Evolutionary conservation across 2,329 filamentous ascomycete species (phyloP).

Genomic region (Periconia sp.): DNA sequence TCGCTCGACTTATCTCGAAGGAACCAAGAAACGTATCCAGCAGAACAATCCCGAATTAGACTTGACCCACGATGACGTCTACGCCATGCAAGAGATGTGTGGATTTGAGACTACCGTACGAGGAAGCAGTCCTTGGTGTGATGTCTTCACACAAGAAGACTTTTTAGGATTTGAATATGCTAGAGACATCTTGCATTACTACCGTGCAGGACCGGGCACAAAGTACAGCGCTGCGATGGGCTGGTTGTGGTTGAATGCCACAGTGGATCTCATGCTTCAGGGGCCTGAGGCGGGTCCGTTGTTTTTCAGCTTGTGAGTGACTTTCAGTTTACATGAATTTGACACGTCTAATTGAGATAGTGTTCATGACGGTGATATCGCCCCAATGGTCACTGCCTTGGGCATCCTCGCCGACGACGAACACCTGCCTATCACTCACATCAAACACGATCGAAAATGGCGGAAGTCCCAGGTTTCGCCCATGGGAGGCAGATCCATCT

Average conservation of each 20-base stretch:
- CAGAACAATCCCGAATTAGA: constrained; percentile 46
- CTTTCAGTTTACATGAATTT: not conserved
- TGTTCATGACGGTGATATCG: constrained; percentile 62
- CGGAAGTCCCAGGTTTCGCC: constrained; percentile 58
- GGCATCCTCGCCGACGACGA: constrained; percentile 50
- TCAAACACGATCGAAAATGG: constrained; percentile 52
- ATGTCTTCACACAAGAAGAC: constrained; percentile 57
- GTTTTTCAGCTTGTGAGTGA: constrained; percentile 59
- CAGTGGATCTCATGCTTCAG: constrained; percentile 50
- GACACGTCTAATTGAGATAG: constrained; percentile 17
- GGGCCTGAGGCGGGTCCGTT: constrained; percentile 50
- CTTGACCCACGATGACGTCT: constrained; percentile 54
- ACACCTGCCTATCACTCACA: constrained; percentile 51
- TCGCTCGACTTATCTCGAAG: constrained; percentile 50
- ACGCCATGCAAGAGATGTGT: constrained; percentile 64
- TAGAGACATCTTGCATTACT: constrained; percentile 60
- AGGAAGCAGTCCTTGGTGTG: constrained; percentile 59
- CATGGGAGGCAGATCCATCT: constrained; percentile 59
- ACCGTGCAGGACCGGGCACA: constrained; percentile 60
- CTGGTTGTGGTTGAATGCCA: constrained; percentile 61
- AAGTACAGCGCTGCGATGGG: constrained; percentile 57
- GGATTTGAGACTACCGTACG: constrained; percentile 60
- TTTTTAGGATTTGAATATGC: constrained; percentile 61
- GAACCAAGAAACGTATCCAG: constrained; percentile 49
- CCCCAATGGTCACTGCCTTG: constrained; percentile 56